Evolutionary conservation across 352 stramenopile genomes (phyloP), one percentile per base, ranked within the genome.

Genomic region (Pythium myriotylum): DNA sequence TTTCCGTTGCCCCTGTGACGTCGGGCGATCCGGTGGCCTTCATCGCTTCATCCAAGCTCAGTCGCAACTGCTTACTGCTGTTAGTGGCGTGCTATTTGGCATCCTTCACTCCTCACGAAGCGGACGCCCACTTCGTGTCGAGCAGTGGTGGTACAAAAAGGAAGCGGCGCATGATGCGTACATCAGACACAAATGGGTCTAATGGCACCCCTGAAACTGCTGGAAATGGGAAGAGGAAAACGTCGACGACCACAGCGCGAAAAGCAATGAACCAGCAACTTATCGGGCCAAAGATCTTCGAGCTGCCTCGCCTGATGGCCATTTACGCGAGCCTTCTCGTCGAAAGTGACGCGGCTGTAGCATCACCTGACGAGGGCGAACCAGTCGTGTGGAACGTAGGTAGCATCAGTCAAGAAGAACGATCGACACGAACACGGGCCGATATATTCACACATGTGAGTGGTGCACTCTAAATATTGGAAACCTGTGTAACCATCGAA

Each of bases 91-190:
- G 76, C 0, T 92, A 87, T 54, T 45, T 94, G 35, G 79, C 85
- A 17, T 92, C 83, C 10, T 94, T 94, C 59, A 94, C 89, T 49
- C 82, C 84, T 4, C 79, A 94, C 52, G 81, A 91, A 57, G 81
- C 71, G 0, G 85, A 94, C 68, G 58, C 72, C 16, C 73, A 82
- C 42, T 94, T 91, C 35, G 72, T 94, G 12, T 89, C 85, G 46
- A 88, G 77, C 17, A 79, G 80, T 13, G 71, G 70, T 4, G 77
- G 77, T 16, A 39, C 63, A 50, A 74, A 77, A 26, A 77, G 74
- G 17, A 89, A 84, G 64, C 84, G 85, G 19, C 74, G 75, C 19
- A 39, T 46, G 42, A 70, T 64, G 14, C 80, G 74, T 53, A 70
- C 67, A 12, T 55, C 62, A 2, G 60, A 37, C 24, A 22, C 42